These are phyloP conservation scores for Kurtzmaniella natalensis DNA, from an alignment of 1,139 yeast genomes.

Conservation along the genomic window DNA sequence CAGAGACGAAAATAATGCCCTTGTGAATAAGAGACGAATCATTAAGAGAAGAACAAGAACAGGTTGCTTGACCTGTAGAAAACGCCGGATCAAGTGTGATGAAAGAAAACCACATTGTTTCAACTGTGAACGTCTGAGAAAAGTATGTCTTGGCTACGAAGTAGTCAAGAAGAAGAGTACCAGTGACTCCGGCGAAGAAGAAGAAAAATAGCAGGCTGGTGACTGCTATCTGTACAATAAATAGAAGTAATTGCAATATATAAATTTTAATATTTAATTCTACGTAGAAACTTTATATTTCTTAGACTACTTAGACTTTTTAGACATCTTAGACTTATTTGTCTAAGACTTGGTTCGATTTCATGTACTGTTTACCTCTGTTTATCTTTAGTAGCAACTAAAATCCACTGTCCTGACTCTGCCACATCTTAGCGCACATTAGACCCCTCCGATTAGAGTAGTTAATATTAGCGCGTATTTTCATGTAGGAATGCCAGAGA, in stretches of 20 bases:
- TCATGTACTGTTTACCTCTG: too few relatives aligned
- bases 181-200: conserved; percentile 10
- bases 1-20: conserved; percentile 30
- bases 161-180: conserved; percentile 15
- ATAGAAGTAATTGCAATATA: background rate
- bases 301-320: too few relatives aligned
- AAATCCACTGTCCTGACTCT: too few relatives aligned
- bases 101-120: conserved; percentile 70
- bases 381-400: too few relatives aligned
- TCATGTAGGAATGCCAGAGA: too few relatives aligned
- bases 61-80: conserved; percentile 72
- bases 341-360: too few relatives aligned
- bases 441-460: too few relatives aligned
- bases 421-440: too few relatives aligned
- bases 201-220: conserved; percentile 3
- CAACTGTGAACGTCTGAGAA: conserved; percentile 68
- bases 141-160: conserved; percentile 68
- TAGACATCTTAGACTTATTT: too few relatives aligned
- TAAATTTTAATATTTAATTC: background rate
- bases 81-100: conserved; percentile 70
- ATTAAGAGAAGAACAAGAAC: conserved; percentile 60
- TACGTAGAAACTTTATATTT: too few relatives aligned
- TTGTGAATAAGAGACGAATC: conserved; percentile 37
- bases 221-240: background rate
- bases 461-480: too few relatives aligned